Base-by-base conservation (phyloP, 2,329 filamentous ascomycete genomes). In the Trichocomaceae sp. region DNA sequence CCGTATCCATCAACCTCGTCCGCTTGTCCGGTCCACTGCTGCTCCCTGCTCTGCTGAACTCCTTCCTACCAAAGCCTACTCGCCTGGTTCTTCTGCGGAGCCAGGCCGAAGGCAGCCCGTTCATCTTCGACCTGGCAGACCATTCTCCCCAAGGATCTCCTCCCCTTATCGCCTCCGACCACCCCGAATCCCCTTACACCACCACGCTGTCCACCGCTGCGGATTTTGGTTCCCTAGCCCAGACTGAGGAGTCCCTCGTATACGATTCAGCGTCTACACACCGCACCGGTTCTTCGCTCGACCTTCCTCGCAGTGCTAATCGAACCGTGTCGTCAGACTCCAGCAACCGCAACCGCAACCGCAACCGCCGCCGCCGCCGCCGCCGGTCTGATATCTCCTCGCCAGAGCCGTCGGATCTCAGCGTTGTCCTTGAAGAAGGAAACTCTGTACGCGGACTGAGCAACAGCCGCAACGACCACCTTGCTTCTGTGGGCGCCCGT, bases 111-210 rank as follows among this genome's bases (percentile, higher is more conserved):
- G 55, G 70, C 71, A 72, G 64, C 64, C 66, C 64, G 63, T 51
- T 75, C 75, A 74, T 72, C 72, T 75, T 83, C 83, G 85, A 83
- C 80, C 85, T 88, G 86, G 86, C 85, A 80, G 80, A 86, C 82
- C 80, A 83, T 77, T 77, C 68, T 70, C 76, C 80, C 73, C 76
- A 74, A 69, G 72, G 75, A 70, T 71, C 69, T 72, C 71, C 74
- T 73, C 76, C 81, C 79, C 81, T 79, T 79, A 76, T 79, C 82
- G 77, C 79, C 77, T 75, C 85, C 82, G 85, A 84, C 83, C 73
- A 79, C 78, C 80, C 82, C 79, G 72, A 79, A 75, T 78, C 75
- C 69, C 78, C 81, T 78, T 79, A 74, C 62, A 71, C 74, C 72
- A 71, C 52, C 13, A 44, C 52, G n/a, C 22, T 45, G 23, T 42